Evolutionary conservation across 805 yeast genomes (phyloP), one percentile per base, ranked within the genome.

Genomic region (Trichomonascus vanleenenianus): DNA sequence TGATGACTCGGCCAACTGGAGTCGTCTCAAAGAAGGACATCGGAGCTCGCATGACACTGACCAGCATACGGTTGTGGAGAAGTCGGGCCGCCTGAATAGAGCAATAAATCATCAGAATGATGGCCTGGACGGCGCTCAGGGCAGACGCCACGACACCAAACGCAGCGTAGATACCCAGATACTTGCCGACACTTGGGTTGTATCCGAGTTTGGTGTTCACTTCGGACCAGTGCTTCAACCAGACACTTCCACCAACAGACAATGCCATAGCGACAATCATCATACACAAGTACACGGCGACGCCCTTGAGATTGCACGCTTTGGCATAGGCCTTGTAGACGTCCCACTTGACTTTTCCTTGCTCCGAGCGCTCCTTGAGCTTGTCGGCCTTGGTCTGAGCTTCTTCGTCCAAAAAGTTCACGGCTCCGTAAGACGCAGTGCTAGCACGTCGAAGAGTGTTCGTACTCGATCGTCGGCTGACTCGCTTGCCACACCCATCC

Each of bases 171-270:
- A 85, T 71, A 15, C 83, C 82, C 53, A 93, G 70, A 56, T 88
- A 93, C 57, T 65, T 76, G 44, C 68, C 68, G n/a, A 84, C 78
- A 48, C 79, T 62, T 2, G 95, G 95, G 61, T 91, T 91, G 46
- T 66, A 66, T 20, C 88, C 91, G 33, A 66, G 60, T 38, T 63
- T 66, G 2, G 89, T 74, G 60, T 91, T 93, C 18, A 83, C 77
- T 61, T 93, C 99, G 10, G 97, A 85, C 98, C 98, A 93, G 63
- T 86, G 86, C 63, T 93, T 93, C 57, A 93, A 76, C 99, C 99
- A 93, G 44, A 91, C 76, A 60, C 82, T 88, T 32, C 88, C 80
- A 39, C 68, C 67, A 42, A 86, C 91, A 47, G 80, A 74, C 42
- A 80, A 58, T 9, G 73, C 60, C 74, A 78, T 83, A 0, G 85